phyloP scores from a whole-genome alignment of 2,329 filamentous ascomycete genomes.

The Epichloe amarillans region DNA sequence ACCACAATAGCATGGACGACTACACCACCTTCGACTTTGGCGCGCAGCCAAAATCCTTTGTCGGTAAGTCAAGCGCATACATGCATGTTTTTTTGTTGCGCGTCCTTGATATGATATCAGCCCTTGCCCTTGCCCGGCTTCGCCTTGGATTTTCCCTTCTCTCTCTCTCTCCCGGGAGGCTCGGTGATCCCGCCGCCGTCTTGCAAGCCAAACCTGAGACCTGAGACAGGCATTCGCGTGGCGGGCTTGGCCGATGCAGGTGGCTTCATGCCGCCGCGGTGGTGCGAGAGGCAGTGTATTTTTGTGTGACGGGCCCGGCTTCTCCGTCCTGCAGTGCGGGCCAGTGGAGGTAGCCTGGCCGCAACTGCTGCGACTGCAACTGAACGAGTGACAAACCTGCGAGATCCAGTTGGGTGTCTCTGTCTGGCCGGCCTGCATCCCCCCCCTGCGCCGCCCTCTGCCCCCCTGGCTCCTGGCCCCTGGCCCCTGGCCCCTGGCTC shows the following conservation, averaged over 20 bases:
- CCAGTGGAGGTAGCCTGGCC: no score
- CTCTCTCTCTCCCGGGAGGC: neutral
- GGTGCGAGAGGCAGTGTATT: neutral
- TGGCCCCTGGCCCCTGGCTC: neutral
- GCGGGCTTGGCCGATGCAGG: neutral
- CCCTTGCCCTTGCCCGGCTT: neutral
- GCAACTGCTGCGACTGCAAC: no score
- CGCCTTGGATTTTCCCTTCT: neutral
- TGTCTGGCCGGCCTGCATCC: no score
- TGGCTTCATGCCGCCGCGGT: no score
- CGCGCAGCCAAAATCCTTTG: constrained; percentile 35
- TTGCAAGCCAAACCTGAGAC: constrained; percentile 6
- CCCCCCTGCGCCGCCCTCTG: neutral
- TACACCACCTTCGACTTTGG: constrained; percentile 33
- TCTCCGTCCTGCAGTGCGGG: no score
- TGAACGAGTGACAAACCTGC: no score
- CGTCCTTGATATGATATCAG: neutral
- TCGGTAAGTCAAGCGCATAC: constrained; percentile 35
- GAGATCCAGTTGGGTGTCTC: neutral
- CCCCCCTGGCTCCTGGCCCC: neutral
- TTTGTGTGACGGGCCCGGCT: neutral
- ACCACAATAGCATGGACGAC: constrained; percentile 39
- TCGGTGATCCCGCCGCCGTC: constrained; percentile 4
- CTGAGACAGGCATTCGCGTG: constrained; percentile 5
- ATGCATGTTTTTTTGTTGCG: neutral